Evolutionary conservation across 768 basidiomycete genomes (phyloP), one percentile per base, ranked within the genome.

Genomic region (Lyophyllum atratum): DNA sequence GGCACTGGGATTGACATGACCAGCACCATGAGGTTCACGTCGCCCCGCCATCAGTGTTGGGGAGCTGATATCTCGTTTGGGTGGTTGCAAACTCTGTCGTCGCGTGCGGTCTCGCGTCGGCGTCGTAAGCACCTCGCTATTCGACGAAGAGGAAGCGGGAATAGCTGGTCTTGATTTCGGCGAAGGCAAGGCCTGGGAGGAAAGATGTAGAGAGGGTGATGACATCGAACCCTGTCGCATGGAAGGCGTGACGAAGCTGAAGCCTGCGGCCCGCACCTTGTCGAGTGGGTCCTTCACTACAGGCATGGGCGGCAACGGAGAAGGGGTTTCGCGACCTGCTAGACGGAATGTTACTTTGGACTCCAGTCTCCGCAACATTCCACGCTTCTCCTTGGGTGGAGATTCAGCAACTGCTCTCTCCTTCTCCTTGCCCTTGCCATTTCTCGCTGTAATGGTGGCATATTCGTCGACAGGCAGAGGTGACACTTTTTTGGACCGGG

Each of bases 161-260:
- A 81, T 68, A 53, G 76, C 73, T 19, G 80, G 69, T 56, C 77
- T 80, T 39, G 81, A 80, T 65, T 76, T 79, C n/a, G 81, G 77
- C 33, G 85, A 82, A 49, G 81, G 80, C 49, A 79, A 65, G 31
- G 81, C 74, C 71, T 82, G 80, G 25, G 85, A 84, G 49, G 82
- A 82, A 54, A 87, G 78, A 64, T 88, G 85, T 43, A 92, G 70
- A 26, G 85, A 80, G 52, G 90, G 90, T 21, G 89, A 89, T 55
- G 90, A 92, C 77, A 87, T 79, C 46, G 90, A 89, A 37, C 82
- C 90, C 59, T 80, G 81, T 54, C 84, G 80, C 58, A 90, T 71
- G 34, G 88, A 89, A 43, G 89, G 89, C 43, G 84, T 79, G 58
- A 80, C 73, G 74, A 83, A 90, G 68, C 77, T 80, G 66, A 77